Base-by-base conservation (phyloP, 768 basidiomycete genomes). In the Tricholoma hemisulphureum region DNA sequence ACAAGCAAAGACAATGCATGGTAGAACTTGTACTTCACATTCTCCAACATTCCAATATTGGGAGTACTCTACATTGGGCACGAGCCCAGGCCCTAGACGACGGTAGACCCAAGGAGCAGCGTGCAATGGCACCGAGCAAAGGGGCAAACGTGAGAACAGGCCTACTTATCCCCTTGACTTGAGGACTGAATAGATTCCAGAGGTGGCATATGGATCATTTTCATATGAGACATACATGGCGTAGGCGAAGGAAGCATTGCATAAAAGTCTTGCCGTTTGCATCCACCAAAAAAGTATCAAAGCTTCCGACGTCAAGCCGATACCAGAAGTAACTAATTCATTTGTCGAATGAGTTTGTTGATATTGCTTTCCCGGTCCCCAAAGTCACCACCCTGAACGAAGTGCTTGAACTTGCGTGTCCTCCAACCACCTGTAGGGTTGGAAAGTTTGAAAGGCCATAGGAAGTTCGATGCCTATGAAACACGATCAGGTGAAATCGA, bases 391-490 rank as follows among this genome's bases (percentile, higher is more conserved):
- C 95, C 95, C 83, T 95, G 85, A 60, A 97, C 85, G 73, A 82
- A 97, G 80, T 94, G 92, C 80, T 91, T 96, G 87, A 98, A 98
- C 80, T 98, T 98, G 73, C 94, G 86, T 73, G 85, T 87, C 79
- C 93, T 89, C 96, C 95, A 99, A 65, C 97, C 97, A 64, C 97
- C 96, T 63, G 85, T 98, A 56, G 97, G 96, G 86, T 98, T 98
- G 69, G 95, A 98, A 61, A 99, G 91, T 75, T 99, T 99, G 86
- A 99, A 98, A 23, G 97, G 97, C 95, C 95, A 98, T 54, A 98
- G 88, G 87, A 96, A 95, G 85, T 94, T 95, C 65, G 90, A 85
- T 57, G 88, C 90, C 89, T 90, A 41, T 16, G 48, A 35, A 24
- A 39, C 34, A 14, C 7, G 24, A 63, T 63, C 11, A 70, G 20